Percentiles rank a stretch among this genome's conserved stretches.
Evolutionary conservation across 305 asterid species (phyloP).

Genomic region (Solanum hybrid): DNA sequence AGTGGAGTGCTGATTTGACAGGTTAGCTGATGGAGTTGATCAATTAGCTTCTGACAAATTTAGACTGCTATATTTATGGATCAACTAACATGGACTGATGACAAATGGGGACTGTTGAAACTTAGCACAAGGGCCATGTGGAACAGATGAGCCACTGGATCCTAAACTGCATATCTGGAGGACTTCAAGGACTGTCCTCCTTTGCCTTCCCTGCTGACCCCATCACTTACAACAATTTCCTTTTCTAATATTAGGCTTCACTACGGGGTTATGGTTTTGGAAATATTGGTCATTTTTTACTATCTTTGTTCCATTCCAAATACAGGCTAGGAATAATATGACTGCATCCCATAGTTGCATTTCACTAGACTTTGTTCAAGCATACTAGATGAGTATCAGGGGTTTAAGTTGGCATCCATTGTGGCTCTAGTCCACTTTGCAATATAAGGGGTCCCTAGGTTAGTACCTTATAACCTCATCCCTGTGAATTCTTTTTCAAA

Average conservation of each 20-base stretch:
- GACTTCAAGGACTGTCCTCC: background rate
- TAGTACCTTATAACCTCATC: background rate
- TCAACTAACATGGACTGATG: background rate
- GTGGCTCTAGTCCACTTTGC: background rate
- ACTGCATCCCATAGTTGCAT: background rate
- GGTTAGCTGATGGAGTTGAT: background rate
- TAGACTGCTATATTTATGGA: background rate
- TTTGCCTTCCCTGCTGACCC: background rate
- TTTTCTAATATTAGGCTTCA: background rate
- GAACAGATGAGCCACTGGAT: background rate
- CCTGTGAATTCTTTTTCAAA: background rate
- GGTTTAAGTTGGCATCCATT: background rate
- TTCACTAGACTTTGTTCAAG: background rate
- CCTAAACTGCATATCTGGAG: background rate
- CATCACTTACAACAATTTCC: background rate
- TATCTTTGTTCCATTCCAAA: background rate
- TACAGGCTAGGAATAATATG: background rate
- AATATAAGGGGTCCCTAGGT: background rate
- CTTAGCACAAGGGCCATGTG: background rate
- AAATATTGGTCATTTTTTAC: background rate
- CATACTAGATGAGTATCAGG: background rate
- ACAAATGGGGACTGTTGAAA: background rate
- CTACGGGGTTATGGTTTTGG: background rate
- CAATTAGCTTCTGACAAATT: background rate
- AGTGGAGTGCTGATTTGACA: background rate